phyloP scores from a whole-genome alignment of 1,284 basidiomycete genomes.

The Stygiomarasmius scandens region DNA sequence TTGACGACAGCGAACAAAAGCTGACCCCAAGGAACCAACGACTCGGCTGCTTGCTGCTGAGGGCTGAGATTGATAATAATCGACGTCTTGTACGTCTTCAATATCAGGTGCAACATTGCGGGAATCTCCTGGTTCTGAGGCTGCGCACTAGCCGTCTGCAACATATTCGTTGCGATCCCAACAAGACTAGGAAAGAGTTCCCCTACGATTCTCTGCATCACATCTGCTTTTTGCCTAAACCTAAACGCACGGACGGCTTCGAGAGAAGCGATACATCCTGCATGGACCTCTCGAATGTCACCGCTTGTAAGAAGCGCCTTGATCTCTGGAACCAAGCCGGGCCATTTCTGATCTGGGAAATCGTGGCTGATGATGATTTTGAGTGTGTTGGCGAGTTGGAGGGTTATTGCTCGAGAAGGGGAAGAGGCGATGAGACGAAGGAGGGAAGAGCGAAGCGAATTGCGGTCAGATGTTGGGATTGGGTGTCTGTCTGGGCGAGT shows the following conservation, averaged over 20 bases:
- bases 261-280: constrained; percentile 74
- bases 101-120: constrained; percentile 76
- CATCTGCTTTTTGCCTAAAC: constrained; percentile 64
- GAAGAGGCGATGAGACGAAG: constrained; percentile 70
- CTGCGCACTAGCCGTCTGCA: constrained; percentile 59
- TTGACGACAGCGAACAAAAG: constrained; percentile 80
- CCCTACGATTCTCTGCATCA: constrained; percentile 60
- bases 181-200: constrained; percentile 76
- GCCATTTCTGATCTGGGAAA: constrained; percentile 79
- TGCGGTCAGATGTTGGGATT: constrained; percentile 68
- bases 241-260: constrained; percentile 78
- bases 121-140: constrained; percentile 63
- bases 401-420: constrained; percentile 66
- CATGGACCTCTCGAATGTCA: constrained; percentile 72
- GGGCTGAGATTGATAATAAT: constrained; percentile 70
- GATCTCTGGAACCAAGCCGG: constrained; percentile 61
- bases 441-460: constrained; percentile 66
- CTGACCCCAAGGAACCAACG: constrained; percentile 82
- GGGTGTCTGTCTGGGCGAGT: constrained; percentile 58
- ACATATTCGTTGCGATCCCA: constrained; percentile 65
- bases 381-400: constrained; percentile 73
- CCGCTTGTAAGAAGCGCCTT: constrained; percentile 64
- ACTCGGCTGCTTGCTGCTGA: constrained; percentile 75
- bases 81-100: constrained; percentile 82
- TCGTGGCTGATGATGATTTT: constrained; percentile 73